Percentiles rank a stretch among this genome's conserved stretches.
These are phyloP conservation scores for Veloboletus limbatus DNA, from an alignment of 1,284 basidiomycete genomes.

Conservation along the genomic window DNA sequence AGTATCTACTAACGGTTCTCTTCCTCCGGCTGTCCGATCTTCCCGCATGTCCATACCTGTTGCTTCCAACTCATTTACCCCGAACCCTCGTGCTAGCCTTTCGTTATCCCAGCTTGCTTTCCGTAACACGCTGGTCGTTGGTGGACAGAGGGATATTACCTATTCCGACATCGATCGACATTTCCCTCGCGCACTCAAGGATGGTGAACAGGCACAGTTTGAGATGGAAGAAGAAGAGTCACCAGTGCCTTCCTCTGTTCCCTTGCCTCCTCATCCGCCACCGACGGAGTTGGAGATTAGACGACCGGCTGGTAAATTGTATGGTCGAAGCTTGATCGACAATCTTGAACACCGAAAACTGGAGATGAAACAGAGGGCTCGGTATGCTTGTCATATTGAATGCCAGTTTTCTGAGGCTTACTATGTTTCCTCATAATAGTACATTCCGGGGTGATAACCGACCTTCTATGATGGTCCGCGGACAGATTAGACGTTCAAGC, in stretches of 20 bases:
- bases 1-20: slow-evolving; percentile 57
- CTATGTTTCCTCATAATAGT: slow-evolving; percentile 34
- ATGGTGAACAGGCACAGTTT: slow-evolving; percentile 68
- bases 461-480: slow-evolving; percentile 81
- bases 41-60: slow-evolving; percentile 45
- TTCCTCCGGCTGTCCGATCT: slow-evolving; percentile 65
- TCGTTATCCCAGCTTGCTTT: slow-evolving; percentile 77
- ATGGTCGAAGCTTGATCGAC: slow-evolving; percentile 77
- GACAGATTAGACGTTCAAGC: slow-evolving; percentile 48
- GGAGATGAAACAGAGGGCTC: slow-evolving; percentile 69
- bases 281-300: slow-evolving; percentile 28
- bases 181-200: slow-evolving; percentile 63
- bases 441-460: slow-evolving; percentile 74
- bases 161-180: slow-evolving; percentile 56
- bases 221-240: slow-evolving; percentile 42
- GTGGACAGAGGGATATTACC: slow-evolving; percentile 59
- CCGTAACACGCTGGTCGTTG: slow-evolving; percentile 68
- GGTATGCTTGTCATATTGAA: slow-evolving; percentile 42
- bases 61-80: slow-evolving; percentile 69
- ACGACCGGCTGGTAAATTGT: slow-evolving; percentile 72
- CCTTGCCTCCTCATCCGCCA: slow-evolving; percentile 30
- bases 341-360: slow-evolving; percentile 73
- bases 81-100: slow-evolving; percentile 70
- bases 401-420: slow-evolving; percentile 12
- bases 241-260: slow-evolving; percentile 35